Evolutionary conservation across 352 stramenopile species (phyloP).

Genomic region (Globisporangium irregulare): DNA sequence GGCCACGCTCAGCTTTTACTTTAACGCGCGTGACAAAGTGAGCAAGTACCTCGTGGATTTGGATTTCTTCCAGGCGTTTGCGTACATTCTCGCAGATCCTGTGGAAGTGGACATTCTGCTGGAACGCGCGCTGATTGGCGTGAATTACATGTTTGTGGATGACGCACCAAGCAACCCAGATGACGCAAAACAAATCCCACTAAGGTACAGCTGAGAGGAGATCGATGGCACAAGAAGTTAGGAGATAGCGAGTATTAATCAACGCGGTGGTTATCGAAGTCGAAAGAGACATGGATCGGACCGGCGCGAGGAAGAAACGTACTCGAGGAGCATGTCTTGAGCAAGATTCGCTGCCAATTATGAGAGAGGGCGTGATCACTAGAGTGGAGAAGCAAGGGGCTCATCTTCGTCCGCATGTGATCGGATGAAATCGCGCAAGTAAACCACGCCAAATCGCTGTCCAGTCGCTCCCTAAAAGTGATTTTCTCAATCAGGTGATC

Average conservation of each 20-base stretch:
- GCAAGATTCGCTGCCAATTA: background rate
- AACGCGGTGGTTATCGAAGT: background rate
- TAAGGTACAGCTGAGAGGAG: background rate
- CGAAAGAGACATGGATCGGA: background rate
- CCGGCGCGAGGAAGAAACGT: background rate
- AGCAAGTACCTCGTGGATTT: conserved; percentile 24
- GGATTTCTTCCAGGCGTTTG: conserved; percentile 25
- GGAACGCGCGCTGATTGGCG: conserved; percentile 19
- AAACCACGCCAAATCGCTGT: background rate
- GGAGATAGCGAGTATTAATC: background rate
- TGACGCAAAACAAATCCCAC: background rate
- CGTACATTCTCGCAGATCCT: conserved; percentile 16
- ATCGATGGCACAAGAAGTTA: background rate
- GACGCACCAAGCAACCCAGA: background rate
- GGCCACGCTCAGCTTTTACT: conserved; percentile 22
- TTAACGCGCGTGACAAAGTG: conserved; percentile 17
- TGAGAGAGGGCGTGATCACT: background rate
- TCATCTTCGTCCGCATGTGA: background rate
- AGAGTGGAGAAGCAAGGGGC: background rate
- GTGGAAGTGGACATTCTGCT: conserved; percentile 18
- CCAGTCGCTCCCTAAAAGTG: background rate
- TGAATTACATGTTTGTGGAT: conserved; percentile 26
- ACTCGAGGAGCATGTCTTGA: background rate
- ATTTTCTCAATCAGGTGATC: background rate
- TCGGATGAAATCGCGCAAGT: background rate